phyloP scores from a whole-genome alignment of 805 yeast species.

The Priceomyces fermenticarens region DNA sequence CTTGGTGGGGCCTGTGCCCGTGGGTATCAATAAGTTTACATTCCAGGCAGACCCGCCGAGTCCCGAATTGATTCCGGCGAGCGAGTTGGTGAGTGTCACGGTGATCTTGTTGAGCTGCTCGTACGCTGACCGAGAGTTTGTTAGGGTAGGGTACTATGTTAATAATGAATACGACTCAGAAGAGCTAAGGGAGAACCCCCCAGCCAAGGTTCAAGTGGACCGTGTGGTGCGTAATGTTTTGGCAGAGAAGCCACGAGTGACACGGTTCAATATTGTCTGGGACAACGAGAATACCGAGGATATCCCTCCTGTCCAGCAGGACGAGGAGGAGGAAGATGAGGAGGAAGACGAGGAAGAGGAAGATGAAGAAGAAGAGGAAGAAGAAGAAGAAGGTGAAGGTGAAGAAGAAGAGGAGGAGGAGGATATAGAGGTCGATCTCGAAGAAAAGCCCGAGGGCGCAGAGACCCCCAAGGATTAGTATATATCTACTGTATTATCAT shows the following conservation, averaged over 20 bases:
- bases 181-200: conserved; percentile 90
- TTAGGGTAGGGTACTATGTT: conserved; percentile 95
- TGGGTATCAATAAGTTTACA: conserved; percentile 90
- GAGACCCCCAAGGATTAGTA: conserved; percentile 10
- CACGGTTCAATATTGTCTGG: conserved; percentile 97
- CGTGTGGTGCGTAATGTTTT: conserved; percentile 90
- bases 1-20: conserved; percentile 98
- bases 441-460: conserved; percentile 16
- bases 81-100: conserved; percentile 91
- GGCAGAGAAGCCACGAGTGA: conserved; percentile 97
- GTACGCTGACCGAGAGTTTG: conserved; percentile 91
- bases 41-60: conserved; percentile 96
- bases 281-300: conserved; percentile 68
- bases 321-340: conserved; percentile 51
- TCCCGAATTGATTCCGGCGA: conserved; percentile 93
- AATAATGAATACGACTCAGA: conserved; percentile 95
- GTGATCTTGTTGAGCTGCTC: conserved; percentile 91
- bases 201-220: conserved; percentile 88
- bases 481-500: conserved; percentile 1
- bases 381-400: conserved; percentile 34
- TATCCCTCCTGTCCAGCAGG: conserved; percentile 79
- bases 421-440: conserved; percentile 36
- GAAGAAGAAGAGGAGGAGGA: conserved; percentile 42
- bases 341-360: conserved; percentile 54
- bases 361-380: conserved; percentile 48